Percentiles rank a stretch among this genome's conserved stretches.
Evolutionary conservation across 139 green algal species (phyloP).

Genomic region (Tetraselmis chui): DNA sequence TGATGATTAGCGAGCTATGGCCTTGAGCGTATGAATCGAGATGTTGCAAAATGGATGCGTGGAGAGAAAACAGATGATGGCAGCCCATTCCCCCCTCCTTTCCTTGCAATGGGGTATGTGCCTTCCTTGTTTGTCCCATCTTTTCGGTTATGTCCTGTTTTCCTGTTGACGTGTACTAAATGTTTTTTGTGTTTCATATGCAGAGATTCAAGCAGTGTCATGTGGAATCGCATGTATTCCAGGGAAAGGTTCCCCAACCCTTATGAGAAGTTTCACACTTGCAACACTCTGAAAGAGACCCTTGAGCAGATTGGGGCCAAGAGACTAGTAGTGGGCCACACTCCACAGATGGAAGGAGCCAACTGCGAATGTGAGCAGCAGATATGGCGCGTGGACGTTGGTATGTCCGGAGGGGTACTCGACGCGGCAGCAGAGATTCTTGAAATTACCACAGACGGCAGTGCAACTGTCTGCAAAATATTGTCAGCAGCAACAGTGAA

Average conservation of each 20-base stretch:
- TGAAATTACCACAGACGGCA: conserved; percentile 25
- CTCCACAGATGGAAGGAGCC: conserved; percentile 66
- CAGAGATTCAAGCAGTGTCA: conserved; percentile 64
- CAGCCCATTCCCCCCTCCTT: conserved; percentile 55
- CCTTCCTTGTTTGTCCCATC: not conserved
- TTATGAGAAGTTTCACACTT: conserved; percentile 58
- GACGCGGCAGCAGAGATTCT: conserved; percentile 50
- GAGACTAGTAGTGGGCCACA: conserved; percentile 86
- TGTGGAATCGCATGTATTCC: conserved; percentile 81
- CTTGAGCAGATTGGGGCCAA: conserved; percentile 51
- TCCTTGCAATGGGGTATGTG: conserved; percentile 76
- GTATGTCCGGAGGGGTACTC: conserved; percentile 81
- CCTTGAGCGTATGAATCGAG: conserved; percentile 74
- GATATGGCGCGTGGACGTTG: conserved; percentile 88
- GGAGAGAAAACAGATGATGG: conserved; percentile 42
- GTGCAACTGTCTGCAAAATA: conserved; percentile 1
- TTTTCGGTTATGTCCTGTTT: not conserved
- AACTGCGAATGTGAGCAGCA: conserved; percentile 79
- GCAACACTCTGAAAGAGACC: conserved; percentile 43
- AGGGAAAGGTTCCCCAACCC: conserved; percentile 46
- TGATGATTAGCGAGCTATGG: conserved; percentile 61
- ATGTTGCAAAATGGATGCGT: conserved; percentile 83
- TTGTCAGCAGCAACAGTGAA: not conserved
- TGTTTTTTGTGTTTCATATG: not conserved
- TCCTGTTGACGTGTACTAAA: not conserved